Percentiles rank a stretch among this genome's conserved stretches.
These are phyloP conservation scores for Globisporangium nunn DNA, from an alignment of 352 stramenopile genomes.

Conservation along the genomic window DNA sequence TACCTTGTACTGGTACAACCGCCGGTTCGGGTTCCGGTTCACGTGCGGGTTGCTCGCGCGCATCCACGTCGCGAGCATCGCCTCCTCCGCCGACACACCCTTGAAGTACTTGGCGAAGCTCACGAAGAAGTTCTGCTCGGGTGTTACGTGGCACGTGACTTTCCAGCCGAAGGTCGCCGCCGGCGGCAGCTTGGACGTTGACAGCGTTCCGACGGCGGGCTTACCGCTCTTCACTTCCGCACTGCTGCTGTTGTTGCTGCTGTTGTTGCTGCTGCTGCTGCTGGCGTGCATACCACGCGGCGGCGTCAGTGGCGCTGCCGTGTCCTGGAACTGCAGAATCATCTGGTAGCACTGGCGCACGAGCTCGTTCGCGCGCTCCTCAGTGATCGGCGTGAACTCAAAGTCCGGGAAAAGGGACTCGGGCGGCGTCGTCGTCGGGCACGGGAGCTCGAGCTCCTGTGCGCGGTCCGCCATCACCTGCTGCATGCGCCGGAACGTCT, in stretches of 20 bases:
- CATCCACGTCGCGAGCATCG: conserved; percentile 36
- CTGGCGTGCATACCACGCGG: conserved; percentile 12
- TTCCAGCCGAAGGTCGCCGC: conserved; percentile 52
- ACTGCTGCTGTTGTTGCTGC: neutral
- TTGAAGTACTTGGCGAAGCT: conserved; percentile 43
- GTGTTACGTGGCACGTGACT: conserved; percentile 31
- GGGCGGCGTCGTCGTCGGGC: conserved; percentile 23
- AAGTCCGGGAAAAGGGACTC: conserved; percentile 28
- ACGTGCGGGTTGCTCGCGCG: conserved; percentile 16
- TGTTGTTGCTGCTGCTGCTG: too few species aligned
- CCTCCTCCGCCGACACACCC: conserved; percentile 28
- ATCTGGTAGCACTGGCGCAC: conserved; percentile 53
- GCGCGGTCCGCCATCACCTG: conserved; percentile 25
- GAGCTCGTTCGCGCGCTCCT: conserved; percentile 39
- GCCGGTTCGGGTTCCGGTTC: conserved; percentile 23
- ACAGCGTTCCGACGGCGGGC: conserved; percentile 2
- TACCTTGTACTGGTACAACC: conserved; percentile 30
- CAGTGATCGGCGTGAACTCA: conserved; percentile 46
- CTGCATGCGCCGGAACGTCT: conserved; percentile 17
- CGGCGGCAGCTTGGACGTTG: conserved; percentile 21
- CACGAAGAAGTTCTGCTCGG: conserved; percentile 35
- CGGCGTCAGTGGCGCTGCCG: conserved; percentile 29
- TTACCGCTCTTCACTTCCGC: neutral
- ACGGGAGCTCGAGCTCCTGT: conserved; percentile 38
- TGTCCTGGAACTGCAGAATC: conserved; percentile 42